Evolutionary conservation across 306 rosid species (phyloP), one percentile per base, ranked within the genome.

Genomic region (Cucumis melo): DNA sequence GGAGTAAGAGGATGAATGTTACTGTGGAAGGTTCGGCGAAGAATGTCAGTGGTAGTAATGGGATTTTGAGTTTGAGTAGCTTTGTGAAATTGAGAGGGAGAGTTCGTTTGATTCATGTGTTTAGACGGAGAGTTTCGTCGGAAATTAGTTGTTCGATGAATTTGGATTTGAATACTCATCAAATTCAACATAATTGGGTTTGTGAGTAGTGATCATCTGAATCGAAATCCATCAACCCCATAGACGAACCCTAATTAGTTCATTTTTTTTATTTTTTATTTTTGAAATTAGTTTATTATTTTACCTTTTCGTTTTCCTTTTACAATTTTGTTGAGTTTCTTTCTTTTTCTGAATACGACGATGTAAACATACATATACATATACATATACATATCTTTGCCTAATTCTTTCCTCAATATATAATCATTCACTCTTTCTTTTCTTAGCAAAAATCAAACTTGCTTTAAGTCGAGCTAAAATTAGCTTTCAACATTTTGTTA

Each of bases 101-200:
- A 0, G 84, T 90, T 55, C 76, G 56, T 7, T 51, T 89, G 75
- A 9, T 89, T 23, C 83, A 87, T 60, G 77, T 85, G 64, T 13
- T 91, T 0, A 78, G 81, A 29, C 78, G 17, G 78, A 88, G 72
- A 54, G 81, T 55, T 71, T 84, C 54, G 16, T 2, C 76, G 2
- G 76, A 86, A 48, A 58, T 87, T 87, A 80, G 74, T 61, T 91
- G 98, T 74, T 5, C 71, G 23, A 63, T 94, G 67, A 78, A 53
- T 29, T 84, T 94, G 42, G 78, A 82, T 32, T 80, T 90, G 78
- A 80, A 67, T n/a, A 84, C 83, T n/a, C 64, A 38, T 57, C 60
- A 57, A 24, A 34, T 90, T 75, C 82, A 80, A 42, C 84, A 42
- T 38, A 12, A 76, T 71, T 60, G 87, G 42, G 77, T 38, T 29